Evolutionary conservation across 306 rosid genomes (phyloP), one percentile per base, ranked within the genome.

Genomic region (Sicyos edulis): DNA sequence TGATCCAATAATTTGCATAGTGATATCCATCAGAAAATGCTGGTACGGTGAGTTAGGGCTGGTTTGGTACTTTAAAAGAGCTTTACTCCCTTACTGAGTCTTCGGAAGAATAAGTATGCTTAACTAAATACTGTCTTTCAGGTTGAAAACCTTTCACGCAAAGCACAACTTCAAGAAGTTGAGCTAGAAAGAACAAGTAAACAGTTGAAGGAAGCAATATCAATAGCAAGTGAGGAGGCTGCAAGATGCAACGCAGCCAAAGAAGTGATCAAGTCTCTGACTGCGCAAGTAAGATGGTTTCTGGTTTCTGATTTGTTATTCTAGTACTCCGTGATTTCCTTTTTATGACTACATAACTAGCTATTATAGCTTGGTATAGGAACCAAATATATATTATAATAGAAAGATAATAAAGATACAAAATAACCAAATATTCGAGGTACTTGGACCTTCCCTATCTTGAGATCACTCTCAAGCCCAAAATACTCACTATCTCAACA

Each of bases 251-350:
- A 88, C 82, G 95, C 88, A 22, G 98, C 98, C 77, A 93, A 93
- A 83, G 98, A 93, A 85, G 98, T 93, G 80, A 93, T 88, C 85
- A 91, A 88, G 82, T 93, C 98, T 1, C 98, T 93, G 76, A 93
- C 97, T 66, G 96, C 97, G 56, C 95, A 88, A 87, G 98, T 93
- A 83, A 82, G 88, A 68, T 78, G 69, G 62, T 73, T 78, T 37
- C 22, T 74, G 32, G 64, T 59, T 20, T 45, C 12, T 52, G n/a
- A n/a, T n/a, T n/a, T n/a, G n/a, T n/a, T 64, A 64, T 40, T 64
- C 8, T 44, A 44, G 12, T 65, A 45, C 34, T 42, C 19, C 34
- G 44, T 65, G 16, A 17, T 44, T 40, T 40, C 29, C 20, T 49
- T 29, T 70, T 7, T 26, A 16, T 70, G 22, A 19, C 55, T 64